A percentile compares a stretch with the other conserved stretches of the same genome.
Conservation (phyloP, 1,139 yeast genomes). For the Zygosaccharomyces pseudobailii region DNA sequence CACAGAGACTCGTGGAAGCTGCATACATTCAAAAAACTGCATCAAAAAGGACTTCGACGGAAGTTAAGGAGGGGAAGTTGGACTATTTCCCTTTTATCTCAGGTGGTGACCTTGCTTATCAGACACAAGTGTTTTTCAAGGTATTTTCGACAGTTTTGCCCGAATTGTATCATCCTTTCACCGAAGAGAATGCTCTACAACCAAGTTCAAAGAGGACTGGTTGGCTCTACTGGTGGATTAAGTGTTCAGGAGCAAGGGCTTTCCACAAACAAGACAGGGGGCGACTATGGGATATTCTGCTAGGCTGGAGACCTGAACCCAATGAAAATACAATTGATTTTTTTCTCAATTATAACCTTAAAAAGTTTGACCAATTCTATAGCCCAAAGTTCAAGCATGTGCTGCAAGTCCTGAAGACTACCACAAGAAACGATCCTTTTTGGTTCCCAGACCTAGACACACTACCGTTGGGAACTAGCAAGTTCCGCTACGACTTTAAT, state of each 20-base stretch:
- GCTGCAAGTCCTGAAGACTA: slow-evolving; percentile 14
- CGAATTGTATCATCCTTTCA: slow-evolving; percentile 69
- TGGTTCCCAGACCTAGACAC: slow-evolving; percentile 36
- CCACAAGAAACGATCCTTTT: slow-evolving; percentile 30
- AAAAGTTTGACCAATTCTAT: slow-evolving; percentile 31
- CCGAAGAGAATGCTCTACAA: slow-evolving; percentile 72
- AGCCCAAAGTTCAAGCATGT: slow-evolving; percentile 14
- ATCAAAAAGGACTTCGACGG: background rate
- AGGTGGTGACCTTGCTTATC: slow-evolving; percentile 53
- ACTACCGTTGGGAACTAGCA: slow-evolving; percentile 26
- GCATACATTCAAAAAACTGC: background rate
- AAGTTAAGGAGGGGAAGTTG: slow-evolving; percentile 1
- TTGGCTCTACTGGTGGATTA: slow-evolving; percentile 94
- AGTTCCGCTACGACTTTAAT: slow-evolving; percentile 27
- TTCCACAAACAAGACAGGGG: slow-evolving; percentile 82
- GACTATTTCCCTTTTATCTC: slow-evolving; percentile 44
- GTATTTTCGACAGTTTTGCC: slow-evolving; percentile 63
- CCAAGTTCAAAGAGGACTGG: slow-evolving; percentile 60
- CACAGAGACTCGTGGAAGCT: slow-evolving; percentile 20
- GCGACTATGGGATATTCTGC: slow-evolving; percentile 78
- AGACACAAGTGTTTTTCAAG: slow-evolving; percentile 51
- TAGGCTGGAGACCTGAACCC: slow-evolving; percentile 66
- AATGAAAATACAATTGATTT: slow-evolving; percentile 31
- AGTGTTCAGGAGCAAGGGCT: slow-evolving; percentile 86
- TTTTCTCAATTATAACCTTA: slow-evolving; percentile 36